Base-by-base conservation (phyloP, 257 asterid species). In the Solanum pinnatisectum region DNA sequence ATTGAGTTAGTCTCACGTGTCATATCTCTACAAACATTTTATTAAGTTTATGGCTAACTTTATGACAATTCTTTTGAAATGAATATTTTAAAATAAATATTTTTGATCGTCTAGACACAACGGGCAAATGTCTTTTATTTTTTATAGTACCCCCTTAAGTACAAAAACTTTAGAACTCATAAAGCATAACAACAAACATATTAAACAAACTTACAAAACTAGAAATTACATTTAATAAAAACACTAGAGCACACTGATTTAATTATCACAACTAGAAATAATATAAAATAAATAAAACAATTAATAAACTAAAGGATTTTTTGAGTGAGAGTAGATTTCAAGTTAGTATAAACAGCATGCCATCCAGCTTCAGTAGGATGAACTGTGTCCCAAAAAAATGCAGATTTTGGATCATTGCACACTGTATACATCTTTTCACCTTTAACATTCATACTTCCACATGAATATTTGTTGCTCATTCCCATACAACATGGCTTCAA, bases 301-400 rank as follows among this genome's bases (percentile, higher is more conserved):
- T 46, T 13, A 46, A 49, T 49, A 49, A 91, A 4, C 16, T n/a
- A 77, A 0, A 78, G 44, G 4, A 78, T 8, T 78, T 78, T 87
- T 86, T 93, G 95, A 30, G 85, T 72, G 49, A 96, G 94, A 82
- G 88, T 84, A 3, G 94, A 83, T 89, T 88, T 82, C 33, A 96
- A 60, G 46, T 87, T 74, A 16, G 35, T 76, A 40, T 87, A 97
- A 3, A 96, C 92, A 4, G 99, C 95, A 14, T 13, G 83, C 99
- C 99, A 97, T 59, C 99, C 99, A n/a, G 96, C 96, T 63, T 96
- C 92, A 0, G 99, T 95, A 7, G 99, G 99, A 89, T 97, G 99
- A 7, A 93, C 89, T 1, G 77, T 37, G 37, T 97, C 99, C 99
- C 99, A 97, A 88, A 97, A 97, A 86, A 97, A 97, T 0, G 94